Base-by-base conservation (phyloP, 257 asterid genomes). In the Cordia subcordata region DNA sequence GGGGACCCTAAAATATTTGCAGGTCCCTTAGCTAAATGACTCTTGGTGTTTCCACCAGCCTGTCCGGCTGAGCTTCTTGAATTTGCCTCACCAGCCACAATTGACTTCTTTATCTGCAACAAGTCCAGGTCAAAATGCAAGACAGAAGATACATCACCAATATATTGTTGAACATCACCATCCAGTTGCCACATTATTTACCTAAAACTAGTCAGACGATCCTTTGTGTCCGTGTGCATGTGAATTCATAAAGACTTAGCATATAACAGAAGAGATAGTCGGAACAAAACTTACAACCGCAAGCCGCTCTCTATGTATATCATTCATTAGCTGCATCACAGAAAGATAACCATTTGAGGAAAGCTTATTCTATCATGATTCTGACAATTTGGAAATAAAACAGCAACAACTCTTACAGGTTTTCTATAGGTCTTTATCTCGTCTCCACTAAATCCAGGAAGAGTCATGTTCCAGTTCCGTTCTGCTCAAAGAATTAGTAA, bases 381-480 rank as follows among this genome's bases (percentile, higher is more conserved):
- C 14, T 42, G 47, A 42, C 15, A 42, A 42, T 10, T 42, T 42
- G 4, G 15, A 3, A 27, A 42, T 42, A 49, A 56, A 45, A 63
- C 55, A 57, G 45, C 42, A 65, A 49, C 39, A 40, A 57, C 38
- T 42, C 78, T 76, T 65, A 88, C 98, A 20, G 85, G 95, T 70
- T 89, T 89, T 70, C 75, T 85, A 78, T 77, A 89, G 21, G 62
- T 76, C 80, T 79, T 93, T 49, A 93, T 85, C 74, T 93, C 99
- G 49, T 93, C 99, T 56, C 99, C 97, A 47, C 96, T 77, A 74
- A 75, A 93, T 39, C 96, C 97, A 42, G 97, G 99, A 69, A 89
- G 91, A 57, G 75, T 71, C 71, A 83, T 72, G 62, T 85, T 83
- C 99, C 99, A 93, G 79, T 89, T 83, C 74, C 90, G 83, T 77